Conservation (phyloP, 768 basidiomycete species). For the Polyporus arcularius region DNA sequence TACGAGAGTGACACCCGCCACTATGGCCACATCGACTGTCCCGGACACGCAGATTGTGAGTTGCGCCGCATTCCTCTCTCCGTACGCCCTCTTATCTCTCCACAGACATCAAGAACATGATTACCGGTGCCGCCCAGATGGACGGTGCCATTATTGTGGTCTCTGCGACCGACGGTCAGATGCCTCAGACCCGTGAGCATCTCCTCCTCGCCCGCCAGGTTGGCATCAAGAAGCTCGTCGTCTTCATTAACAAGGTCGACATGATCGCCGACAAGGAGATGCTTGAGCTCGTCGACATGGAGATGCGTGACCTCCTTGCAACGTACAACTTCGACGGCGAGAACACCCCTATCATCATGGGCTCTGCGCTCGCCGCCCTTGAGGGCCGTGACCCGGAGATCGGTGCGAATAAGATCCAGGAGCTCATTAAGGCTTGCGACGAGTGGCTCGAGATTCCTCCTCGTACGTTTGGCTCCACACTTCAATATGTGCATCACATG, state of each 20-base stretch:
- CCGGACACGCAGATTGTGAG: slow-evolving; percentile 93
- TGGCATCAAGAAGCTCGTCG: slow-evolving; percentile 94
- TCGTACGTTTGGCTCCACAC: slow-evolving; percentile 51
- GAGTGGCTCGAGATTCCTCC: slow-evolving; percentile 92
- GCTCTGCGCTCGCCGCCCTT: slow-evolving; percentile 92
- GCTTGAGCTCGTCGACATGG: slow-evolving; percentile 99
- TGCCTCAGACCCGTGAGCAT: slow-evolving; percentile 99
- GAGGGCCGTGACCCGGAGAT: slow-evolving; percentile 82
- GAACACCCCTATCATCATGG: slow-evolving; percentile 97
- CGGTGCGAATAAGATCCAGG: slow-evolving; percentile 78
- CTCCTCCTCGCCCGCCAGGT: slow-evolving; percentile 96
- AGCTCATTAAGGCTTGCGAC: slow-evolving; percentile 86
- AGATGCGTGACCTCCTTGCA: slow-evolving; percentile 94
- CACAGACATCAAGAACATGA: slow-evolving; percentile 96
- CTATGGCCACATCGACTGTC: slow-evolving; percentile 98
- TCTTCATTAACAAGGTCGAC: slow-evolving; percentile 99
- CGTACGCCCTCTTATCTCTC: slow-evolving; percentile 13
- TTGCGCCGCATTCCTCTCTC: slow-evolving; percentile 14
- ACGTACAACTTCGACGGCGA: slow-evolving; percentile 97
- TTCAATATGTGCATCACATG: too few species aligned
- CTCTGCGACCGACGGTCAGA: slow-evolving; percentile 98
- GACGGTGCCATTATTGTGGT: slow-evolving; percentile 96
- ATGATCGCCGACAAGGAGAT: slow-evolving; percentile 96
- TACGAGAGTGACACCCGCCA: slow-evolving; percentile 91
- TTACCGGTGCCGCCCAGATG: slow-evolving; percentile 98